Conservation (phyloP, 2,329 filamentous ascomycete species). For the Grosmannia huntii region DNA sequence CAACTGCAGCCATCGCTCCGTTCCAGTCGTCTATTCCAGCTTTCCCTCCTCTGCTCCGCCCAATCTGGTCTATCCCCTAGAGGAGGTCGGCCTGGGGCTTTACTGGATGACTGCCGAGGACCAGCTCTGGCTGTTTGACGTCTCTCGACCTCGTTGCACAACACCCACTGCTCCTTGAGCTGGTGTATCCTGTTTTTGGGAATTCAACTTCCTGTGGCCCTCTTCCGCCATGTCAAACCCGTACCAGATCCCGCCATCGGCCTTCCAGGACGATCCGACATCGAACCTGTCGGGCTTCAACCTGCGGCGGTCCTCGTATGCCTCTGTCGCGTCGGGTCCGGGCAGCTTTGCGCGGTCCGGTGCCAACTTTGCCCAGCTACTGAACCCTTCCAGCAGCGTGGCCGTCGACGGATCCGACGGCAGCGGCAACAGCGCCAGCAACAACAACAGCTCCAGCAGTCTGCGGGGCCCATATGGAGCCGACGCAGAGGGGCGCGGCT, state of each 20-base stretch:
- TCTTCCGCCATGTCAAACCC: conserved; percentile 29
- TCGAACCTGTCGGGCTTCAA: conserved; percentile 15
- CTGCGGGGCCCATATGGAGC: background rate
- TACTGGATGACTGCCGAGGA: background rate
- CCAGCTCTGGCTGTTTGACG: background rate
- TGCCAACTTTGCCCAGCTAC: conserved; percentile 39
- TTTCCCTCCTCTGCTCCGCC: background rate
- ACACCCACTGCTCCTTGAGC: background rate
- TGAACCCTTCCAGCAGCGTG: conserved; percentile 16
- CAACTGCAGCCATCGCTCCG: background rate
- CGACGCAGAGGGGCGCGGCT: background rate
- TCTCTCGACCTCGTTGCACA: background rate
- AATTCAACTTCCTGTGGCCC: conserved; percentile 9
- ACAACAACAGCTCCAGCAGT: conserved; percentile 7
- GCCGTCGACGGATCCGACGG: conserved; percentile 9
- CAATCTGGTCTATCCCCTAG: background rate
- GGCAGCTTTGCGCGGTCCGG: conserved; percentile 23
- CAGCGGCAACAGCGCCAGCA: conserved; percentile 13
- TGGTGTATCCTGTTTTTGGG: background rate
- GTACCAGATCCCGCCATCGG: conserved; percentile 22
- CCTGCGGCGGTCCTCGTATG: conserved; percentile 25
- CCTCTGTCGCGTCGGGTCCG: conserved; percentile 26
- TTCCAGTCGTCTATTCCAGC: background rate
- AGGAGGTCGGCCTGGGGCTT: background rate
- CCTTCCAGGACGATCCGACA: conserved; percentile 20